Percentiles rank a stretch among this genome's conserved stretches.
Conservation (phyloP, 805 yeast genomes). For the Metahyphopichia silvanorum region DNA sequence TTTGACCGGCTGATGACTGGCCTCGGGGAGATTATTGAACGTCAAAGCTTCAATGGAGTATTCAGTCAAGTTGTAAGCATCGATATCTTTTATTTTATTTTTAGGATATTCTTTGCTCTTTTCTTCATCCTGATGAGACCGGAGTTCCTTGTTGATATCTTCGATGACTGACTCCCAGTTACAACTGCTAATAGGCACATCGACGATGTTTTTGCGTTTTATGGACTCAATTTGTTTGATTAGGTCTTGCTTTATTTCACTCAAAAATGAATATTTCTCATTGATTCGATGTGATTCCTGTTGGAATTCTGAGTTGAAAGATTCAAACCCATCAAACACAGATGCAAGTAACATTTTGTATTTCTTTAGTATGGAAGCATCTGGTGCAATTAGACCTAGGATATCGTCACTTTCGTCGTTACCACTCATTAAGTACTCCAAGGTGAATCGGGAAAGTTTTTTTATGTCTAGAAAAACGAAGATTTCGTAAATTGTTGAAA, state of each 20-base stretch:
- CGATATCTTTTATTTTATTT: conserved; percentile 42
- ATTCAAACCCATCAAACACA: conserved; percentile 5
- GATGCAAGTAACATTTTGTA: conserved; percentile 23
- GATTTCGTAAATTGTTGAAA: conserved; percentile 48
- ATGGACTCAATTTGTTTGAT: conserved; percentile 15
- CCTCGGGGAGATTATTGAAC: conserved; percentile 20
- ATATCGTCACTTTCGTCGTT: conserved; percentile 40
- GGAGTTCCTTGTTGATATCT: conserved; percentile 30
- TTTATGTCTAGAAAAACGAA: conserved; percentile 47
- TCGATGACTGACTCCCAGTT: conserved; percentile 28
- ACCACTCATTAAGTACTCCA: conserved; percentile 57
- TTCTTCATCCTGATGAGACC: conserved; percentile 27
- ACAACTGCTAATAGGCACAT: conserved; percentile 3
- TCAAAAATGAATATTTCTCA: conserved; percentile 23
- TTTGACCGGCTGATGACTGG: not conserved
- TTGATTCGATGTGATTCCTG: conserved; percentile 3
- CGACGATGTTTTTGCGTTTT: conserved; percentile 7
- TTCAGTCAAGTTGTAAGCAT: conserved; percentile 51
- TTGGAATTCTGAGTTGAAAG: conserved; percentile 1
- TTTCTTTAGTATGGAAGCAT: conserved; percentile 6
- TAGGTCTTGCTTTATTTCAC: conserved; percentile 28
- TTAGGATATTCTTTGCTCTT: conserved; percentile 33
- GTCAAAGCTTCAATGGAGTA: conserved; percentile 44
- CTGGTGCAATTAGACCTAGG: conserved; percentile 24
- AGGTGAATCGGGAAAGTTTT: conserved; percentile 50